Conservation (phyloP, 495 filamentous ascomycete genomes). For the Tuber borchii region DNA sequence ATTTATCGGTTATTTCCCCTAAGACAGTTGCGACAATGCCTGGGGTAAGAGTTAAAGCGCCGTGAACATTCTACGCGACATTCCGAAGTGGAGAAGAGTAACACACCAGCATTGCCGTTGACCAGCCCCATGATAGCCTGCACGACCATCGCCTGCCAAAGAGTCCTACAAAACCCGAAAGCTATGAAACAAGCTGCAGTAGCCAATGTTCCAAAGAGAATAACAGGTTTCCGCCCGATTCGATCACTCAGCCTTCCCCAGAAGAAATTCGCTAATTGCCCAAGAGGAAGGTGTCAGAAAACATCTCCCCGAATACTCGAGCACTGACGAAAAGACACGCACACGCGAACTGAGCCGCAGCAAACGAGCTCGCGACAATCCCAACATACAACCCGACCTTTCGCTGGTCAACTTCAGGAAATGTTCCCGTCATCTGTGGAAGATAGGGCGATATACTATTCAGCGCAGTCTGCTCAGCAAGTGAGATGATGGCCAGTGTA, state of each 20-base stretch:
- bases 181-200: constrained; percentile 73
- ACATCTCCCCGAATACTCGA: neutral
- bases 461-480: constrained; percentile 90
- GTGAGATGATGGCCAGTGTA: constrained; percentile 77
- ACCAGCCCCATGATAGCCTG: constrained; percentile 86
- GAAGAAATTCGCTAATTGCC: constrained; percentile 64
- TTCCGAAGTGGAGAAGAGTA: neutral
- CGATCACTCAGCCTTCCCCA: constrained; percentile 90
- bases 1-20: constrained; percentile 89
- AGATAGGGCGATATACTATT: constrained; percentile 97
- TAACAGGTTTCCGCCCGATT: constrained; percentile 86
- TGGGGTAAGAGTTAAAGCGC: constrained; percentile 39
- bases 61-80: neutral
- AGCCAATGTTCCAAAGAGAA: constrained; percentile 75
- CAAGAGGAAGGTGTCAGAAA: neutral
- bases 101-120: constrained; percentile 69
- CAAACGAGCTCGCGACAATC: constrained; percentile 80
- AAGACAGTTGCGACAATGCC: constrained; percentile 84
- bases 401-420: constrained; percentile 65
- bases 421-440: constrained; percentile 79
- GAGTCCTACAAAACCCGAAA: constrained; percentile 78
- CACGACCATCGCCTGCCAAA: constrained; percentile 74
- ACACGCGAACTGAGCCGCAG: constrained; percentile 71
- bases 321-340: constrained; percentile 1
- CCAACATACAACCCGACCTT: constrained; percentile 86